phyloP scores from a whole-genome alignment of 768 basidiomycete genomes.

The Suillus variegatus region DNA sequence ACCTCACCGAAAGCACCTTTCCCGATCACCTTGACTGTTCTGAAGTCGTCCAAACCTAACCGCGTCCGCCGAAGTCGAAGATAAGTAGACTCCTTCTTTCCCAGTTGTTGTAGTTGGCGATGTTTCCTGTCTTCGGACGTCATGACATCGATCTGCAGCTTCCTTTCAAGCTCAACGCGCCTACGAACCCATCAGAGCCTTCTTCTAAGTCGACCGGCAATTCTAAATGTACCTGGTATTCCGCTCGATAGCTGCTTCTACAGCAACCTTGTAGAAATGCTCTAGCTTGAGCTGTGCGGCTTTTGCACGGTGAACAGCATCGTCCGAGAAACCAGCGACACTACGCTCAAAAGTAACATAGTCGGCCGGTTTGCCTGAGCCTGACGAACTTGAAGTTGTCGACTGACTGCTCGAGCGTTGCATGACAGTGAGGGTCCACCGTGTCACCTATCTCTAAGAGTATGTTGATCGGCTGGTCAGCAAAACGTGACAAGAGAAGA shows the following conservation, averaged over 20 bases:
- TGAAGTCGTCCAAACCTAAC: conserved; percentile 88
- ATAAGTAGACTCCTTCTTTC: conserved; percentile 87
- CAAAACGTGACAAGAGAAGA: background rate
- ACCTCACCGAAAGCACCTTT: conserved; percentile 99
- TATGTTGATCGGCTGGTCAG: background rate
- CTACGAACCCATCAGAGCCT: conserved; percentile 39
- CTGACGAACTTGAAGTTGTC: conserved; percentile 18
- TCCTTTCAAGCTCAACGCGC: conserved; percentile 85
- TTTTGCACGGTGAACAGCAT: conserved; percentile 81
- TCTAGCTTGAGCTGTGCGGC: conserved; percentile 94
- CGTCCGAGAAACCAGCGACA: conserved; percentile 73
- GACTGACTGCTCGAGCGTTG: conserved; percentile 33
- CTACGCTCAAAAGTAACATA: conserved; percentile 93
- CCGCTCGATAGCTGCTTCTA: conserved; percentile 92
- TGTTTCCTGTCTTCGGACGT: conserved; percentile 85
- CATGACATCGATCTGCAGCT: conserved; percentile 65
- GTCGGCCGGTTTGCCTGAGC: conserved; percentile 51
- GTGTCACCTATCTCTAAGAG: background rate
- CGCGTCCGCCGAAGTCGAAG: conserved; percentile 87
- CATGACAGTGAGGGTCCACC: conserved; percentile 15
- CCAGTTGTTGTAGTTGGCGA: conserved; percentile 79
- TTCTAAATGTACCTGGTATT: conserved; percentile 71
- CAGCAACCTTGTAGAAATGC: conserved; percentile 95
- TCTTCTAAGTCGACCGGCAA: background rate
- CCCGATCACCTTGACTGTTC: conserved; percentile 97